These are phyloP conservation scores for Dioszegia hungarica DNA, from an alignment of 768 basidiomycete genomes.

Conservation along the genomic window DNA sequence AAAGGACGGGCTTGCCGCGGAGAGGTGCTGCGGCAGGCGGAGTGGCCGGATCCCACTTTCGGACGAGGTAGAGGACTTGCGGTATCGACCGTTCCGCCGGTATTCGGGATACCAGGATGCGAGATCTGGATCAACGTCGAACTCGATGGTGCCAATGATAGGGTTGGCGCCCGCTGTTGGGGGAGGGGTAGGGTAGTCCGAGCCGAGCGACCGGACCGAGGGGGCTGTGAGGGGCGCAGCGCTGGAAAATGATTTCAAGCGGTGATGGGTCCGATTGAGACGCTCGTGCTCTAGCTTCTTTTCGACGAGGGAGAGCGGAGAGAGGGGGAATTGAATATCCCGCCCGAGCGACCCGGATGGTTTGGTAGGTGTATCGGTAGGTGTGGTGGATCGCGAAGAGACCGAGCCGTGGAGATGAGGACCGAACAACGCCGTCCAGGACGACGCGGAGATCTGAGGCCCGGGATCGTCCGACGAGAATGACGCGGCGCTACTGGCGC, in stretches of 20 bases:
- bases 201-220: constrained; percentile 3
- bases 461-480: constrained; percentile 34
- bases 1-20: constrained; percentile 15
- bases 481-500: constrained; percentile 54
- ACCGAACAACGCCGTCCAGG: constrained; percentile 36
- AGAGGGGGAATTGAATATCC: constrained; percentile 20
- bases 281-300: not conserved
- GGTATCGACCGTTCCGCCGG: constrained; percentile 47
- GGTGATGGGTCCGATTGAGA: not conserved
- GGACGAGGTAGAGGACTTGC: constrained; percentile 16
- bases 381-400: constrained; percentile 9
- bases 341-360: not conserved
- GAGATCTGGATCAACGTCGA: constrained; percentile 71
- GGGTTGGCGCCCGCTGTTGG: constrained; percentile 47
- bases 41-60: constrained; percentile 25
- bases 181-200: not conserved
- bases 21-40: constrained; percentile 11
- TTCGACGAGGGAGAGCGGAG: constrained; percentile 25
- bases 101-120: constrained; percentile 77
- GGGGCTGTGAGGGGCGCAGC: not conserved
- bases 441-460: constrained; percentile 25
- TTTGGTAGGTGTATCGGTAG: constrained; percentile 29
- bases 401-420: constrained; percentile 11
- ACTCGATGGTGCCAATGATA: constrained; percentile 74
- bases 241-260: not conserved